Conservation (phyloP, 106 monocot genomes). For the Dendrobium officinale region DNA sequence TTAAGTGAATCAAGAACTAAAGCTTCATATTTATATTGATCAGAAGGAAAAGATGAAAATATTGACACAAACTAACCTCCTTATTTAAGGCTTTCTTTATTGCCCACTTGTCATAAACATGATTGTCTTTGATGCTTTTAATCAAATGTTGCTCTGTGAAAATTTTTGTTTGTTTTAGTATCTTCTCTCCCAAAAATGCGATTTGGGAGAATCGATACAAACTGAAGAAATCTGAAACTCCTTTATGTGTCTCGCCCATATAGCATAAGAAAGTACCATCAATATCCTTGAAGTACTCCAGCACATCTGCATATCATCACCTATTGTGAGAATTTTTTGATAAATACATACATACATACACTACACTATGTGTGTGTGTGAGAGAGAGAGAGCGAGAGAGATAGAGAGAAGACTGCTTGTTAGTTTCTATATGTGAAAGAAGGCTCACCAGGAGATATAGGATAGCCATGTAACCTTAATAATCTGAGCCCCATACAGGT, state of each 20-base stretch:
- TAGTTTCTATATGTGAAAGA: no score
- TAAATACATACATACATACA: no score
- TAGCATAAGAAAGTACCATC: constrained; percentile 16
- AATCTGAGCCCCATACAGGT: constrained; percentile 32
- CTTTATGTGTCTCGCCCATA: constrained; percentile 26
- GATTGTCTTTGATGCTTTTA: constrained; percentile 11
- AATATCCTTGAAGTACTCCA: no score
- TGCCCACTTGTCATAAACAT: constrained; percentile 24
- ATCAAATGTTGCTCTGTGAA: constrained; percentile 9
- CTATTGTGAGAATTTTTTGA: no score
- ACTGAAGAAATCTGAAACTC: constrained; percentile 32
- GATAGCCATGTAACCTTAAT: constrained; percentile 21
- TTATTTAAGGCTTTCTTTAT: constrained; percentile 14
- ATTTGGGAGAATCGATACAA: constrained; percentile 29
- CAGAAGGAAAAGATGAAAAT: neutral
- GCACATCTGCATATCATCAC: no score
- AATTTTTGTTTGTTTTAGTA: constrained; percentile 22
- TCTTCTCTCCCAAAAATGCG: constrained; percentile 26
- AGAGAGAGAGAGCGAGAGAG: no score
- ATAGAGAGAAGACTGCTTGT: no score
- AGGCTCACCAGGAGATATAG: constrained; percentile 17
- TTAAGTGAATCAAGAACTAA: neutral
- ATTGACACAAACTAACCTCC: no score
- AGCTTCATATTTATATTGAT: neutral
- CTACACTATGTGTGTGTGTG: no score